Evolutionary conservation across 2,329 filamentous ascomycete genomes (phyloP).

Genomic region (Scytalidium lignicola): DNA sequence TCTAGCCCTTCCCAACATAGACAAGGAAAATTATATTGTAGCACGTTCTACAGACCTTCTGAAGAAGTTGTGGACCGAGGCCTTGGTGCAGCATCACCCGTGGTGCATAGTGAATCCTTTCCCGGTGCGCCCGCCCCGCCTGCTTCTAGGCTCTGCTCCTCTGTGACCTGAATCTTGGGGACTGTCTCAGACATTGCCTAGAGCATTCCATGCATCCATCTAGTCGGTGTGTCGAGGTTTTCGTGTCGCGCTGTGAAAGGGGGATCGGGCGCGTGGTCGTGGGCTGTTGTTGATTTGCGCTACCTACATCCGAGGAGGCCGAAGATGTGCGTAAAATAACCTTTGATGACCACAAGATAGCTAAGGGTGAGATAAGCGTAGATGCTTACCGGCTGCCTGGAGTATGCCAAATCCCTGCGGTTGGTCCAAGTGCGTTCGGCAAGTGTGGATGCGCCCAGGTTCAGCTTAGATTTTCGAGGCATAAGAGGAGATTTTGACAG

Average conservation of each 20-base stretch:
- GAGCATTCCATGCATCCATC: constrained; percentile 19
- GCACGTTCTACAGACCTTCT: constrained; percentile 21
- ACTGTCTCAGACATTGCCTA: constrained; percentile 24
- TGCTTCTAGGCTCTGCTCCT: constrained; percentile 17
- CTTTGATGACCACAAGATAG: not conserved
- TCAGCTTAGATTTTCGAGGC: not conserved
- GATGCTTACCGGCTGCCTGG: not conserved
- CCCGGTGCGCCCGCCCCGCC: constrained; percentile 12
- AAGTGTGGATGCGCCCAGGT: not conserved
- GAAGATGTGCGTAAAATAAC: not conserved
- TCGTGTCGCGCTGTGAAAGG: constrained; percentile 2
- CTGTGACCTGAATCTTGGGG: constrained; percentile 26
- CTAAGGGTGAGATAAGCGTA: not conserved
- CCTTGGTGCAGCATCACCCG: constrained; percentile 20
- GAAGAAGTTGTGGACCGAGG: constrained; percentile 25
- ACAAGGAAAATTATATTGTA: not conserved
- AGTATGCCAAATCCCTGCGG: not conserved
- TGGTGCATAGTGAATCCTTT: constrained; percentile 22
- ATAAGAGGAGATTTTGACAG: not conserved
- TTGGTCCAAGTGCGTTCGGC: not conserved
- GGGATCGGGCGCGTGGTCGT: constrained; percentile 6
- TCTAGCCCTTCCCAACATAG: not conserved
- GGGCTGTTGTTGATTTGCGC: constrained; percentile 10
- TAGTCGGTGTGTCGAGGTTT: constrained; percentile 1
- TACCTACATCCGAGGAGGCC: constrained; percentile 9